A percentile compares a stretch with the other conserved stretches of the same genome.
Conservation (phyloP, 2,329 filamentous ascomycete genomes). For the Dactylella cylindrospora region DNA sequence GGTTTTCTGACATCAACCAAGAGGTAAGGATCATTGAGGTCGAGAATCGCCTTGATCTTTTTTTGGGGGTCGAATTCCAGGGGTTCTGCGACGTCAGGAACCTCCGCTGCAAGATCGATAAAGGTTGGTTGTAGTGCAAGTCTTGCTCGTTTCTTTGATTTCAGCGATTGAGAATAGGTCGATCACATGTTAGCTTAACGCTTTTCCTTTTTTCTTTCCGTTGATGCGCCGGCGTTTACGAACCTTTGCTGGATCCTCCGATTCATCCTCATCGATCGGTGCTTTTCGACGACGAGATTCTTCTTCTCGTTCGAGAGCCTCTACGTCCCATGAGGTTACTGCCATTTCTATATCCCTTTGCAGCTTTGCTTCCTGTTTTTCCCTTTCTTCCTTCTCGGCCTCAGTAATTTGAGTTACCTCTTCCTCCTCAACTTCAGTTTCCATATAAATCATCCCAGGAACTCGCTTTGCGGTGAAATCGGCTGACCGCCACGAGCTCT, state of each 20-base stretch:
- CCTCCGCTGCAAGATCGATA: constrained; percentile 53
- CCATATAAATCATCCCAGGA: constrained; percentile 61
- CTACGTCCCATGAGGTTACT: constrained; percentile 55
- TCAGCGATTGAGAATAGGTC: constrained; percentile 5
- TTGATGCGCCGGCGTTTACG: constrained; percentile 45
- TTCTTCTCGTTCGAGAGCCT: constrained; percentile 9
- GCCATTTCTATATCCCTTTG: constrained; percentile 80
- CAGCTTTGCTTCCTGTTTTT: constrained; percentile 72
- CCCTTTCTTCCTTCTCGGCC: constrained; percentile 55
- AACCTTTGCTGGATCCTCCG: constrained; percentile 57
- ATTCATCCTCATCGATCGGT: constrained; percentile 72
- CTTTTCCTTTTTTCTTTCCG: constrained; percentile 36
- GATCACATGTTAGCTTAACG: constrained; percentile 33
- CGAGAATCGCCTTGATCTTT: constrained; percentile 76
- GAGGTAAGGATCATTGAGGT: constrained; percentile 84
- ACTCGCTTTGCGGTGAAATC: constrained; percentile 56
- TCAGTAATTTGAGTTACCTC: constrained; percentile 59
- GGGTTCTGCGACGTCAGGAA: constrained; percentile 68
- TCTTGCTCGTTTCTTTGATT: constrained; percentile 42
- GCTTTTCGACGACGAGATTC: constrained; percentile 21
- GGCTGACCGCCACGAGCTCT: constrained; percentile 61
- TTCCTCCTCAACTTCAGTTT: constrained; percentile 54
- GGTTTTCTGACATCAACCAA: constrained; percentile 76
- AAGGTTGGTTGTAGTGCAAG: constrained; percentile 43
- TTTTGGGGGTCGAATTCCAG: constrained; percentile 61